These are phyloP conservation scores for Phytophthora tentaculata DNA, from an alignment of 352 stramenopile species.

Conservation along the genomic window DNA sequence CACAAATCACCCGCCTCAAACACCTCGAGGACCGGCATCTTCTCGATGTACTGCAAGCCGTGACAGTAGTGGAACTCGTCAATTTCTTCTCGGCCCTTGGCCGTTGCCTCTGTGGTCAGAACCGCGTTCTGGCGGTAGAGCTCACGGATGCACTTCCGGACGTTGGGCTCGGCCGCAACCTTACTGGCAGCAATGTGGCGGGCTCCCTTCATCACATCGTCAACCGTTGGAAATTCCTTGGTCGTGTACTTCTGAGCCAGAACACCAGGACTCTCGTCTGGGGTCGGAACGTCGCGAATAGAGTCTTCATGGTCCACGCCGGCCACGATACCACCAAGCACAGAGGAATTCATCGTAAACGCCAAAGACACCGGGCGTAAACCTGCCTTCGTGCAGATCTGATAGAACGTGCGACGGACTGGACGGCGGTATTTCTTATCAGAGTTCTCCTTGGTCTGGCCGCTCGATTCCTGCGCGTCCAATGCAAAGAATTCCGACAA, in stretches of 20 bases:
- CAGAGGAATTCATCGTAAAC: conserved; percentile 89
- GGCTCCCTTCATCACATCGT: conserved; percentile 89
- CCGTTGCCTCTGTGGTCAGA: conserved; percentile 78
- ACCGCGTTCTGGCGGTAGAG: conserved; percentile 80
- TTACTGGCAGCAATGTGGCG: conserved; percentile 89
- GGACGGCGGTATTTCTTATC: conserved; percentile 79
- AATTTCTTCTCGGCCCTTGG: conserved; percentile 87
- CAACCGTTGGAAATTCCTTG: conserved; percentile 84
- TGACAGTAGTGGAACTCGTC: conserved; percentile 91
- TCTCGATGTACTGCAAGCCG: conserved; percentile 85
- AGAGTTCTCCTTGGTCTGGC: conserved; percentile 53
- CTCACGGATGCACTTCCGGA: conserved; percentile 87
- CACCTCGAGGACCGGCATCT: conserved; percentile 85
- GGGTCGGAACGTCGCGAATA: conserved; percentile 72
- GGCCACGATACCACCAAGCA: conserved; percentile 80
- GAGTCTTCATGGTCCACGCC: conserved; percentile 74
- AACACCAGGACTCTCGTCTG: conserved; percentile 71
- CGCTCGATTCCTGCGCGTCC: conserved; percentile 63
- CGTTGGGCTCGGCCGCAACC: conserved; percentile 84
- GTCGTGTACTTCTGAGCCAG: conserved; percentile 81
- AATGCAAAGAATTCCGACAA: conserved; percentile 87
- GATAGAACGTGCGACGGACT: conserved; percentile 86
- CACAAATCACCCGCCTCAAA: conserved; percentile 80
- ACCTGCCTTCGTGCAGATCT: conserved; percentile 88
- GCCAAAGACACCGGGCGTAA: conserved; percentile 69